Evolutionary conservation across 1,284 basidiomycete species (phyloP).

Genomic region (Xerocomus cyaneibrunnescens): DNA sequence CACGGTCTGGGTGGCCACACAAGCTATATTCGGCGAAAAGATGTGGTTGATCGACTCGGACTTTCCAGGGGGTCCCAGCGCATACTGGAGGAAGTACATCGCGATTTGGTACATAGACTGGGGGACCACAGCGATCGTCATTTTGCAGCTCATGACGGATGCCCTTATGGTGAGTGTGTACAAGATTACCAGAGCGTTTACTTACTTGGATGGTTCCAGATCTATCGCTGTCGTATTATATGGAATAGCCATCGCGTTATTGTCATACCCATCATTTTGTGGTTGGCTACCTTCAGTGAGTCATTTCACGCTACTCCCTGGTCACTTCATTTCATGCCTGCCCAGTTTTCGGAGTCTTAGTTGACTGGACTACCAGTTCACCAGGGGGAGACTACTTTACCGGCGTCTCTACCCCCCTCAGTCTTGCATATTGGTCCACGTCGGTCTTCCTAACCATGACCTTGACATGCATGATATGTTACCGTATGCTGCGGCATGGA

Average conservation of each 20-base stretch:
- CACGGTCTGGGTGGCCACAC: conserved; percentile 12
- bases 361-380: neutral
- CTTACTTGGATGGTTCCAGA: neutral
- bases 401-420: neutral
- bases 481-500: neutral
- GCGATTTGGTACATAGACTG: neutral
- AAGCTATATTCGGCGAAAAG: conserved; percentile 4
- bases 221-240: conserved; percentile 3
- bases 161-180: conserved; percentile 14
- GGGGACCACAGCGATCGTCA: neutral
- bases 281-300: conserved; percentile 1
- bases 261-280: neutral
- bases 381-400: neutral
- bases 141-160: conserved; percentile 20
- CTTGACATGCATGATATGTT: conserved; percentile 4
- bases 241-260: neutral
- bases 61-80: neutral
- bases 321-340: neutral
- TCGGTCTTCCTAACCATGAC: neutral
- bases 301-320: too few relatives aligned
- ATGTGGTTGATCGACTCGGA: conserved; percentile 11
- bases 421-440: conserved; percentile 3
- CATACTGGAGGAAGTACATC: neutral
- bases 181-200: too few relatives aligned
- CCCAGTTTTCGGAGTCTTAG: conserved; percentile 13